Base-by-base conservation (phyloP, 805 yeast species). In the Tetrapisispora iriomotensis region DNA sequence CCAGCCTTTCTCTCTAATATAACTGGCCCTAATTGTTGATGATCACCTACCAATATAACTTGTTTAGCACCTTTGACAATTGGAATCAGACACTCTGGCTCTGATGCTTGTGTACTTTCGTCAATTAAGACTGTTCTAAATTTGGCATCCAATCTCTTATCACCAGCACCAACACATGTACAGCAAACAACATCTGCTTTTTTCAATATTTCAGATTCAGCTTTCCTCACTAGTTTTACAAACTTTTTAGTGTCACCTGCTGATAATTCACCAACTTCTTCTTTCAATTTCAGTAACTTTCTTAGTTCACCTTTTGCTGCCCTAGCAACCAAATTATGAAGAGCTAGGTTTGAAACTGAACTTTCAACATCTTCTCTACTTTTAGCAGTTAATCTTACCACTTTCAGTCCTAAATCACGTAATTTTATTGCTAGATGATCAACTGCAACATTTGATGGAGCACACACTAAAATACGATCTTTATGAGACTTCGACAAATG, bases 401-500 rank as follows among this genome's bases (percentile, higher is more conserved):
- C 95, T 15, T 75, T 75, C 41, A 88, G 61, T 0, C 94, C 94
- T 22, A 85, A 59, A n/a, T 61, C 56, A 39, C 76, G 72, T 32
- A 88, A 66, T 50, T 87, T 82, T 8, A 70, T 71, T 2, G 95
- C 85, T 40, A 88, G 68, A 64, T 88, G 95, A 58, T 88, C 96
- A 24, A 85, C 95, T 0, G 96, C 96, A 36, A 88, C 90, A 60
- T 88, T 88, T 17, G 95, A 87, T 18, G 96, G 96, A 3, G 96
- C 96, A 67, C 95, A 85, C 3, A 87, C 96, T 29, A 88, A 67
- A 8, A 87, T 76, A 45, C 75, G 74, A 35, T 75, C 78, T 40
- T 74, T 73, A 49, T 74, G 75, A 44, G 78, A 53, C 42, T 75
- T 74, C 3, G 77, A 68, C 39, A 86, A 64, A 51, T 85, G 95